Percentiles rank a stretch among this genome's conserved stretches.
Conservation (phyloP, 108 stramenopile genomes). For the Fragilaria radians region DNA sequence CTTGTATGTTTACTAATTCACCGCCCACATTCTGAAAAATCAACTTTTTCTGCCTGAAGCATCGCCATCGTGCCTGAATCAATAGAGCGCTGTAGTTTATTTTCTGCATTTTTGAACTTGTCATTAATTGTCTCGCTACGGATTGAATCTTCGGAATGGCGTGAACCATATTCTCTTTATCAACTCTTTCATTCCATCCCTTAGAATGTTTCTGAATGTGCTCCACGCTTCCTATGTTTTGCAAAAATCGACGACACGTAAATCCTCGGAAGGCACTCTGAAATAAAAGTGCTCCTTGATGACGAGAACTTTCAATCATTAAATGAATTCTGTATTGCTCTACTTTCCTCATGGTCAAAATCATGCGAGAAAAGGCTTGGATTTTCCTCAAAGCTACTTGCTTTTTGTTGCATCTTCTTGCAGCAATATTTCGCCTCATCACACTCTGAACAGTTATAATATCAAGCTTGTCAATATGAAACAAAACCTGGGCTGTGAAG, state of each 20-base stretch:
- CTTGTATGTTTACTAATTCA: too few relatives aligned
- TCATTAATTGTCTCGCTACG: too few relatives aligned
- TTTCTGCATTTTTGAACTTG: neutral
- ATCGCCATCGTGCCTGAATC: conserved; percentile 11
- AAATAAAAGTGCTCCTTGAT: neutral
- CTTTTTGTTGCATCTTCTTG: neutral
- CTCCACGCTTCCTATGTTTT: too few relatives aligned
- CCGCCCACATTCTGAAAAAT: too few relatives aligned
- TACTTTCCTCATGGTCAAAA: neutral
- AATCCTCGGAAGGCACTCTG: neutral
- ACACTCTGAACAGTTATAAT: conserved; percentile 40
- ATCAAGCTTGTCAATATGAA: conserved; percentile 33
- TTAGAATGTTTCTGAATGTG: too few relatives aligned
- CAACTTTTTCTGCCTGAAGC: conserved; percentile 4
- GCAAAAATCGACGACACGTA: neutral
- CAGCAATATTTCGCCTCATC: conserved; percentile 25
- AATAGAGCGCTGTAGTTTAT: neutral
- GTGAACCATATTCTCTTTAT: too few relatives aligned
- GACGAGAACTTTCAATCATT: neutral
- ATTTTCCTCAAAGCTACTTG: neutral
- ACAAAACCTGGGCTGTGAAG: conserved; percentile 29
- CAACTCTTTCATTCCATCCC: too few relatives aligned
- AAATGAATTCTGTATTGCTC: neutral
- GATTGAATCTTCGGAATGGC: too few relatives aligned
- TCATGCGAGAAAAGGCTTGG: neutral